Percentiles rank a stretch among this genome's conserved stretches.
Conservation (phyloP, 352 stramenopile genomes). For the Phytopythium mirpurense region DNA sequence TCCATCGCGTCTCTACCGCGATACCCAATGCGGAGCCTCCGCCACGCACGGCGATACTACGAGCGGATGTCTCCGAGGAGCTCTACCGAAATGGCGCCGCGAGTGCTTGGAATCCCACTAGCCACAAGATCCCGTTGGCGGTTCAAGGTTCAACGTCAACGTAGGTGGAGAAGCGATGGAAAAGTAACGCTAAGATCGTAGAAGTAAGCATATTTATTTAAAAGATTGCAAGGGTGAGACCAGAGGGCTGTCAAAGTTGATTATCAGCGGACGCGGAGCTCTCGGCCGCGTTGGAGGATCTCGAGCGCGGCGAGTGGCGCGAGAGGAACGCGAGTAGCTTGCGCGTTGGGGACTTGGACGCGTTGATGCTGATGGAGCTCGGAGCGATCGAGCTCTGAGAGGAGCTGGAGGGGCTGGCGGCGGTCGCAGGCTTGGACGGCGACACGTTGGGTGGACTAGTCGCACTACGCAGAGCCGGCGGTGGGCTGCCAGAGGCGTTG, state of each 20-base stretch:
- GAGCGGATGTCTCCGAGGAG: too few relatives aligned
- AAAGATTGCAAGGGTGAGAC: not conserved
- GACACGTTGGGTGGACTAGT: conserved; percentile 5
- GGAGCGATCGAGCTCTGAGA: conserved; percentile 1
- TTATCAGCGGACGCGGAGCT: conserved; percentile 1
- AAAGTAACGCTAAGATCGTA: too few relatives aligned
- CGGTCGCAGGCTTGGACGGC: conserved; percentile 1
- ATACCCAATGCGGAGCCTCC: too few relatives aligned
- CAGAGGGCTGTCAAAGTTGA: not conserved
- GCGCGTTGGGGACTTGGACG: conserved; percentile 2
- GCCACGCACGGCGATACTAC: too few relatives aligned
- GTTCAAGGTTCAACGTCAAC: too few relatives aligned
- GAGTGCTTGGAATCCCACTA: too few relatives aligned
- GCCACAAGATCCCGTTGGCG: too few relatives aligned
- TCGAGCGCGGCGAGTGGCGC: not conserved
- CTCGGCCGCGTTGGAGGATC: not conserved
- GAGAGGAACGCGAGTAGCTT: conserved; percentile 5
- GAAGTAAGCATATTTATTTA: not conserved
- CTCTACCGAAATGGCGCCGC: too few relatives aligned
- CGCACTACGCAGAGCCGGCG: conserved; percentile 11
- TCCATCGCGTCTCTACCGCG: conserved; percentile 37
- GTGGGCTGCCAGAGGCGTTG: conserved; percentile 2
- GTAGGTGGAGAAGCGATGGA: too few relatives aligned
- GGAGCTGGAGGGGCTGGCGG: not conserved
- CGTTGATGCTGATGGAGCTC: not conserved